phyloP scores from a whole-genome alignment of 495 filamentous ascomycete species.

The Penicillium daleae region DNA sequence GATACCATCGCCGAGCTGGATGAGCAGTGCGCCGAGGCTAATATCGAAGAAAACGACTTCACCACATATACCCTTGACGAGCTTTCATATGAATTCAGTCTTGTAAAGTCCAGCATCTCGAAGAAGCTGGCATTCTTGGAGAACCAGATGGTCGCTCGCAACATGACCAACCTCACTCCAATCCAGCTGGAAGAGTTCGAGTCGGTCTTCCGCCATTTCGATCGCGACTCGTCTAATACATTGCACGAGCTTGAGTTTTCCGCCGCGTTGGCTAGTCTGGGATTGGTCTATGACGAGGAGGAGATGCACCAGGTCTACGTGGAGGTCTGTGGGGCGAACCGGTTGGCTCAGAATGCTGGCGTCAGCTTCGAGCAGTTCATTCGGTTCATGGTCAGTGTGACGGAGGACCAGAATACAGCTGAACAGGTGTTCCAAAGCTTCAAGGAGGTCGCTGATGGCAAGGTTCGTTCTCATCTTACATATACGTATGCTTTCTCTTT shows the following conservation, averaged over 20 bases:
- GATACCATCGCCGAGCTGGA: constrained; percentile 80
- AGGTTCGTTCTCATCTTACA: constrained; percentile 52
- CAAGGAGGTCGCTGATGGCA: constrained; percentile 95
- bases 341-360: constrained; percentile 50
- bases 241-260: constrained; percentile 95
- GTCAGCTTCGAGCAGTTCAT: constrained; percentile 99
- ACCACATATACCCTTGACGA: constrained; percentile 98
- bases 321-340: constrained; percentile 64
- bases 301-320: constrained; percentile 95
- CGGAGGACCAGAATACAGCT: constrained; percentile 96
- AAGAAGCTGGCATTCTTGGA: constrained; percentile 97
- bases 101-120: constrained; percentile 86
- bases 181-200: constrained; percentile 99
- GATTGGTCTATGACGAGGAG: constrained; percentile 89
- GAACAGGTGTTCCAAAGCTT: constrained; percentile 98
- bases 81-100: constrained; percentile 86
- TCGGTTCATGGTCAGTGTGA: constrained; percentile 97
- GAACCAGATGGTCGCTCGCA: constrained; percentile 94
- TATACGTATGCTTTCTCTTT: background rate
- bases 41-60: constrained; percentile 98
- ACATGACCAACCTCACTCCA: constrained; percentile 97
- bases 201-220: constrained; percentile 95
- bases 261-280: constrained; percentile 88
- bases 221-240: constrained; percentile 87
- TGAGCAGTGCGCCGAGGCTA: constrained; percentile 89